phyloP scores from a whole-genome alignment of 495 filamentous ascomycete genomes.

The Chlorociboria aeruginascens region DNA sequence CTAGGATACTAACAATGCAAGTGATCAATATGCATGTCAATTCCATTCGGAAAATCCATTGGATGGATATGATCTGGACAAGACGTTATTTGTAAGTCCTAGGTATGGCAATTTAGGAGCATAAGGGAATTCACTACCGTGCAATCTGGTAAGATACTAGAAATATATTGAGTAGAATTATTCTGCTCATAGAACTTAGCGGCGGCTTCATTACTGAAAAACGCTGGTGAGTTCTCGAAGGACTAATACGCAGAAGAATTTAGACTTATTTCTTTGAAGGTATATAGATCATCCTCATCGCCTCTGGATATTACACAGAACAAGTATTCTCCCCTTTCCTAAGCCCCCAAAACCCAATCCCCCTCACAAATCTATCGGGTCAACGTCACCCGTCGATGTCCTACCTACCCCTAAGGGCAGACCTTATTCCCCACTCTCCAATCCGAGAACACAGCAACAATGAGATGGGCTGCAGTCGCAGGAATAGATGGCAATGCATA shows the following conservation, averaged over 20 bases:
- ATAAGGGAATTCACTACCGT: constrained; percentile 10
- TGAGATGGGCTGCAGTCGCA: constrained; percentile 28
- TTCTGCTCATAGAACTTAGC: constrained; percentile 27
- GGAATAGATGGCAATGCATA: constrained; percentile 39
- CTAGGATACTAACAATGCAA: constrained; percentile 11
- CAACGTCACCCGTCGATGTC: constrained; percentile 45
- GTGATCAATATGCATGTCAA: constrained; percentile 14
- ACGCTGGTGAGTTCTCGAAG: constrained; percentile 20
- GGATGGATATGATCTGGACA: constrained; percentile 9
- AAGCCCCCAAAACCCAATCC: background rate
- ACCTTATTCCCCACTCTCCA: constrained; percentile 28
- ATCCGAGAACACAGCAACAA: constrained; percentile 33
- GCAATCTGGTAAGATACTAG: constrained; percentile 17
- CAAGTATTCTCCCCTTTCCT: constrained; percentile 26
- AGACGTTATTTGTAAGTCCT: constrained; percentile 12
- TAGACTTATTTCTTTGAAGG: constrained; percentile 7
- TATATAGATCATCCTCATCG: constrained; percentile 39
- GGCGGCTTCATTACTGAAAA: constrained; percentile 39
- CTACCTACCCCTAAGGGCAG: constrained; percentile 42
- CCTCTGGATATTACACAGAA: constrained; percentile 42
- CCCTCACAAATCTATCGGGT: constrained; percentile 1
- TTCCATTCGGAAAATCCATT: constrained; percentile 8
- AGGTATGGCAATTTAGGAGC: background rate
- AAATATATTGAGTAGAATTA: too few species aligned
- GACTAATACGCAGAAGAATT: background rate